Conservation (phyloP, 352 stramenopile species). For the Phytophthora cryptogea region DNA sequence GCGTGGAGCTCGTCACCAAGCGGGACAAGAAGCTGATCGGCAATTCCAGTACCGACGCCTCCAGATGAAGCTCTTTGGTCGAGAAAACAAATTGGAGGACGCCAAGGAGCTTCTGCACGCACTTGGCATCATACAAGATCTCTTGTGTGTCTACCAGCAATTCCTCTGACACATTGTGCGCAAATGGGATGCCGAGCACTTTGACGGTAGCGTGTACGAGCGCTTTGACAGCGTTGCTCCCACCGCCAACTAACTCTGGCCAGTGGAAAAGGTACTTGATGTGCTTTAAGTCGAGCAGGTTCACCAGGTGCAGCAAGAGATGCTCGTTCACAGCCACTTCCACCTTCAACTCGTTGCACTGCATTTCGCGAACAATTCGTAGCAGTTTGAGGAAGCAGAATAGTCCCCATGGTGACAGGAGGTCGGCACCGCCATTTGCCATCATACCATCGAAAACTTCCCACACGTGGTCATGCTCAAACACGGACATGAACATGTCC, state of each 20-base stretch:
- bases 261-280: slow-evolving; percentile 72
- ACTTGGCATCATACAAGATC: slow-evolving; percentile 71
- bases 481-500: slow-evolving; percentile 46
- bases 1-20: slow-evolving; percentile 82
- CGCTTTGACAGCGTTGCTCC: slow-evolving; percentile 79
- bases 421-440: slow-evolving; percentile 49
- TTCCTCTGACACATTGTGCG: slow-evolving; percentile 67
- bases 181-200: slow-evolving; percentile 81
- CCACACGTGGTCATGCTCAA: slow-evolving; percentile 56
- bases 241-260: slow-evolving; percentile 80
- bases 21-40: slow-evolving; percentile 84
- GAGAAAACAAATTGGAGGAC: slow-evolving; percentile 72
- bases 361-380: slow-evolving; percentile 72
- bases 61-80: slow-evolving; percentile 53
- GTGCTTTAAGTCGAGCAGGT: slow-evolving; percentile 58
- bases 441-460: slow-evolving; percentile 53
- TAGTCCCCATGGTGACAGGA: slow-evolving; percentile 82
- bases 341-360: slow-evolving; percentile 44
- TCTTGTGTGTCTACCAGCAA: slow-evolving; percentile 70
- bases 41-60: slow-evolving; percentile 64
- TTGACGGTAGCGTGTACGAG: slow-evolving; percentile 87
- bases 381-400: slow-evolving; percentile 87
- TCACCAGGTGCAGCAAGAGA: slow-evolving; percentile 61
- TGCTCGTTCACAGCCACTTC: slow-evolving; percentile 60
- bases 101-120: slow-evolving; percentile 64